Evolutionary conservation across 2,329 filamentous ascomycete species (phyloP).

Genomic region (Aspergillus terreus): DNA sequence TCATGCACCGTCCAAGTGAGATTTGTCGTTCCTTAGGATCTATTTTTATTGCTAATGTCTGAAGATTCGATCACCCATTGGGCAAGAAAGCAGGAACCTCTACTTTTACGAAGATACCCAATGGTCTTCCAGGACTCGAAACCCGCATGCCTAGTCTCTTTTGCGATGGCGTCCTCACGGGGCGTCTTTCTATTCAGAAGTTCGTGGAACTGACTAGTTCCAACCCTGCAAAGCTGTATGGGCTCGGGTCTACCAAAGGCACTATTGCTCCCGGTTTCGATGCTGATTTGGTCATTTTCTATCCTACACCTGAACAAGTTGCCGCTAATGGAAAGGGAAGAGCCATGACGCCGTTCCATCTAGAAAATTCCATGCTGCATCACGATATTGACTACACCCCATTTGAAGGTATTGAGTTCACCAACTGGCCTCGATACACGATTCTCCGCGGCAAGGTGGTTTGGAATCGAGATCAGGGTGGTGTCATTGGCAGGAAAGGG

Average conservation of each 20-base stretch:
- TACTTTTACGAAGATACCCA: constrained; percentile 41
- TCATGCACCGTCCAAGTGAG: constrained; percentile 38
- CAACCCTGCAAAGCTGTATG: constrained; percentile 45
- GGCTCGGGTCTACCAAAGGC: constrained; percentile 38
- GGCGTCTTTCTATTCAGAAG: constrained; percentile 32
- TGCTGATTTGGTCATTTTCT: constrained; percentile 45
- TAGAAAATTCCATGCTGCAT: constrained; percentile 35
- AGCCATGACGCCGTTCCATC: constrained; percentile 18
- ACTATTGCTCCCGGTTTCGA: constrained; percentile 41
- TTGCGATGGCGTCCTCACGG: constrained; percentile 15
- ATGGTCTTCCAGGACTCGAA: constrained; percentile 43
- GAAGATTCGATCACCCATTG: constrained; percentile 24
- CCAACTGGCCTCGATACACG: constrained; percentile 34
- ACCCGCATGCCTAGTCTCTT: constrained; percentile 41
- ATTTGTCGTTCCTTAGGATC: not conserved
- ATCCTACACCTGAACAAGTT: constrained; percentile 23
- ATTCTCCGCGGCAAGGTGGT: constrained; percentile 31
- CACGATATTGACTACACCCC: constrained; percentile 37
- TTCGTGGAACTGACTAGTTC: constrained; percentile 45
- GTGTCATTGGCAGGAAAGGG: constrained; percentile 25
- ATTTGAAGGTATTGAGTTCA: constrained; percentile 30
- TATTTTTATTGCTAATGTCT: not conserved
- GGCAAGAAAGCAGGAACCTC: constrained; percentile 38
- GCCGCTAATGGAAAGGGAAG: constrained; percentile 1
- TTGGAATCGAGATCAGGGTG: constrained; percentile 25